phyloP scores from a whole-genome alignment of 306 rosid genomes.

The Trifolium fragiferum region DNA sequence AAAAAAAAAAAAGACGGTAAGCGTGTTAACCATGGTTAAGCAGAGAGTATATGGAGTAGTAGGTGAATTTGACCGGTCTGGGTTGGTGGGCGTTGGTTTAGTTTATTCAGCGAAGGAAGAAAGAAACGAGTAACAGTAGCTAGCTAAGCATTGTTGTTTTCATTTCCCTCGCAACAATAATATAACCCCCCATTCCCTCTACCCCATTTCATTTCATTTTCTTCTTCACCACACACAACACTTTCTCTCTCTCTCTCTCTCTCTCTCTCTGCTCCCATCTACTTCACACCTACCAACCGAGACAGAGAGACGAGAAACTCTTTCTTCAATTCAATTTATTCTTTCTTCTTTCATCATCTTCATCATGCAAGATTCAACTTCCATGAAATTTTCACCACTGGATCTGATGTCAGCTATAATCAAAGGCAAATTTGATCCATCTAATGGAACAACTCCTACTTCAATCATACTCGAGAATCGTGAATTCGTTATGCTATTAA shows the following conservation, averaged over 20 bases:
- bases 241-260: conserved; percentile 35
- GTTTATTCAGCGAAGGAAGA: neutral
- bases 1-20: neutral
- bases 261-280: conserved; percentile 48
- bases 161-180: conserved; percentile 42
- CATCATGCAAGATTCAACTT: conserved; percentile 66
- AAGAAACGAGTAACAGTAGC: neutral
- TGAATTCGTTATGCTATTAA: conserved; percentile 60
- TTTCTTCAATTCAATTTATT: neutral
- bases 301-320: conserved; percentile 36
- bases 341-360: neutral
- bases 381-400: conserved; percentile 82
- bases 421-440: conserved; percentile 72
- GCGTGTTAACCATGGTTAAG: conserved; percentile 47
- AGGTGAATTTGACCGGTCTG: conserved; percentile 73
- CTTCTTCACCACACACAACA: too few species aligned
- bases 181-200: conserved; percentile 39
- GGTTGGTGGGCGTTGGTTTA: conserved; percentile 66
- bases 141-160: neutral
- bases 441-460: conserved; percentile 59
- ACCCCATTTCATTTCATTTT: neutral
- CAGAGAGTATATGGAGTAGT: conserved; percentile 31
- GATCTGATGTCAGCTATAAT: conserved; percentile 89
- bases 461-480: conserved; percentile 73
- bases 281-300: conserved; percentile 37